phyloP scores from a whole-genome alignment of 495 filamentous ascomycete species.

The Cercophora newfieldiana region DNA sequence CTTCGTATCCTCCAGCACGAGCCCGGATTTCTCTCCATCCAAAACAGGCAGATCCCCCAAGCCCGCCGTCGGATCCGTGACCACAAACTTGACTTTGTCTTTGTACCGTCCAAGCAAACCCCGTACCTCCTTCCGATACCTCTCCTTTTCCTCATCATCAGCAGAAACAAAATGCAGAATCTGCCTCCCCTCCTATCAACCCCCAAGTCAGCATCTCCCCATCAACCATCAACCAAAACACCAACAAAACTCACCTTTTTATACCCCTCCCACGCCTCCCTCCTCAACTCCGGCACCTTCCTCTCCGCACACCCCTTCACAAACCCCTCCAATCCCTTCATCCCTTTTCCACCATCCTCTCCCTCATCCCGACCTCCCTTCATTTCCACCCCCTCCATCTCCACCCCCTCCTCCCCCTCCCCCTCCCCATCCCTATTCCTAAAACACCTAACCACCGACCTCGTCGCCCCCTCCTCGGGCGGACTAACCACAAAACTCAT shows the following conservation, averaged over 20 bases:
- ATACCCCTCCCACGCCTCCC: not conserved
- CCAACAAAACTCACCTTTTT: not conserved
- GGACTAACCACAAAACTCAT: slow-evolving; percentile 36
- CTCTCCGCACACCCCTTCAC: not conserved
- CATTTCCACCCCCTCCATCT: not conserved
- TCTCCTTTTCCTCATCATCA: slow-evolving; percentile 21
- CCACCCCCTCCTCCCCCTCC: not conserved
- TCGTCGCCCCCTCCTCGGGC: slow-evolving; percentile 10
- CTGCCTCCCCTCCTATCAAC: slow-evolving; percentile 34
- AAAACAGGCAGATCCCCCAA: slow-evolving; percentile 28
- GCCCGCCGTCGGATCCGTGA: slow-evolving; percentile 38
- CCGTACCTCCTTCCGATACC: slow-evolving; percentile 24
- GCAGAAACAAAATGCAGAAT: slow-evolving; percentile 37
- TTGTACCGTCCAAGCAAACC: slow-evolving; percentile 37
- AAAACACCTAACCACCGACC: slow-evolving; percentile 31
- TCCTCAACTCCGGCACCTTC: not conserved
- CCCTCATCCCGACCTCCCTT: not conserved
- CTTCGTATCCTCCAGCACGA: not conserved
- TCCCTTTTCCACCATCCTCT: too few relatives aligned
- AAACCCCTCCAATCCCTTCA: not conserved
- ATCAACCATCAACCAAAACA: not conserved
- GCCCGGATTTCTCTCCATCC: slow-evolving; percentile 10
- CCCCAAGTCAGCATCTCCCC: not conserved
- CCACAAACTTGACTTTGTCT: slow-evolving; percentile 36
- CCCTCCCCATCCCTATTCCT: slow-evolving; percentile 31